Percentiles rank a stretch among this genome's conserved stretches.
phyloP scores from a whole-genome alignment of 176 grass and related monocot species.

The Zoysia japonica region DNA sequence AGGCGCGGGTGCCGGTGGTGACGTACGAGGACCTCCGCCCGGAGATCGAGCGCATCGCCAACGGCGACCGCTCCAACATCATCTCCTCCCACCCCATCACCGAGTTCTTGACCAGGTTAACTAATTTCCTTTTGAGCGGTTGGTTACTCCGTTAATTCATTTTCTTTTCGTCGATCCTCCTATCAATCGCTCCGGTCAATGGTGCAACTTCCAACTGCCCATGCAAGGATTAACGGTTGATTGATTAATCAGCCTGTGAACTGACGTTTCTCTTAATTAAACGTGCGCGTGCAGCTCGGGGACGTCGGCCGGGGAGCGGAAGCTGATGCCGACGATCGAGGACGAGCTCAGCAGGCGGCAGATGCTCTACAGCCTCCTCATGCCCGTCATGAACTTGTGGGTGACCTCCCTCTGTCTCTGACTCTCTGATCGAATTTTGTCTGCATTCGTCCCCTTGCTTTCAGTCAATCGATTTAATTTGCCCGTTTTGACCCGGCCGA shows the following conservation, averaged over 20 bases:
- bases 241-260: neutral
- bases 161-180: too few species aligned
- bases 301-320: slow-evolving; percentile 94
- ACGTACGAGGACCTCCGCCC: slow-evolving; percentile 80
- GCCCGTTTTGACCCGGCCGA: slow-evolving; percentile 33
- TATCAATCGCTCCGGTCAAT: too few species aligned
- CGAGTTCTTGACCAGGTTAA: slow-evolving; percentile 90
- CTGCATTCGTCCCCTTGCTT: neutral
- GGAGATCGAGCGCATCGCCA: slow-evolving; percentile 85
- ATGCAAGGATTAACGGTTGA: neutral
- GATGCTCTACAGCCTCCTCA: slow-evolving; percentile 79
- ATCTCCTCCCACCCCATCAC: slow-evolving; percentile 77
- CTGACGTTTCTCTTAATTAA: slow-evolving; percentile 22
- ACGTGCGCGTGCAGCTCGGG: slow-evolving; percentile 62
- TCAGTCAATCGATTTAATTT: neutral
- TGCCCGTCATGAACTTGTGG: slow-evolving; percentile 88
- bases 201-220: too few species aligned
- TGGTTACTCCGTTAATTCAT: too few species aligned
- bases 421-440: neutral
- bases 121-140: too few species aligned
- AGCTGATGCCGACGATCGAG: slow-evolving; percentile 88
- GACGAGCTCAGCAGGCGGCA: slow-evolving; percentile 77
- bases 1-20: slow-evolving; percentile 62
- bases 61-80: slow-evolving; percentile 84
- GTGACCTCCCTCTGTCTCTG: slow-evolving; percentile 23